These are phyloP conservation scores for Lichtheimia ornata DNA, from an alignment of 371 early-diverging fungal genomes.

Conservation along the genomic window DNA sequence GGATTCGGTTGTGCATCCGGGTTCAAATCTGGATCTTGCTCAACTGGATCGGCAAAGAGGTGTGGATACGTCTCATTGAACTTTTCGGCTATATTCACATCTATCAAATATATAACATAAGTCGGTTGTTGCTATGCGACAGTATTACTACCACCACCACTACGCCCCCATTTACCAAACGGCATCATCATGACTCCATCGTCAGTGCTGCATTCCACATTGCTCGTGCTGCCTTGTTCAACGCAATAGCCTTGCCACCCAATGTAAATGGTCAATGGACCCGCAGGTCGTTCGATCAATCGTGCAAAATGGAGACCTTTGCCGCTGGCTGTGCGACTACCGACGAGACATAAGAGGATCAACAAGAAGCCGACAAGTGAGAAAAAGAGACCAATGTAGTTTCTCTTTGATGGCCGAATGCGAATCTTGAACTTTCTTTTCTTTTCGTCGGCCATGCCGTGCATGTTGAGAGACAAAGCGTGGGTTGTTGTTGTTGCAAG, in stretches of 20 bases:
- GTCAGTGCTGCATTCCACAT: slow-evolving; percentile 22
- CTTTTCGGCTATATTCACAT: slow-evolving; percentile 23
- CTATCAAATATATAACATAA: slow-evolving; percentile 9
- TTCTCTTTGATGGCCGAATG: slow-evolving; percentile 22
- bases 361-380: slow-evolving; percentile 36
- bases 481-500: too few species aligned
- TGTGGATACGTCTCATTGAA: slow-evolving; percentile 38
- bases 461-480: neutral
- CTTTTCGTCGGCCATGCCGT: slow-evolving; percentile 13
- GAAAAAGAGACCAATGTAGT: slow-evolving; percentile 32
- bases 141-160: neutral
- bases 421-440: slow-evolving; percentile 16
- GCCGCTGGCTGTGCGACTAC: slow-evolving; percentile 19
- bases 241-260: slow-evolving; percentile 47
- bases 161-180: slow-evolving; percentile 29
- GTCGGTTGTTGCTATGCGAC: neutral
- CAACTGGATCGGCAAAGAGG: slow-evolving; percentile 26
- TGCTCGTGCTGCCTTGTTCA: slow-evolving; percentile 9
- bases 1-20: slow-evolving; percentile 38
- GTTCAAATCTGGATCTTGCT: slow-evolving; percentile 30
- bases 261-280: slow-evolving; percentile 25
- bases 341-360: slow-evolving; percentile 36
- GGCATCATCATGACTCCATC: slow-evolving; percentile 39
- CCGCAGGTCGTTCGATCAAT: slow-evolving; percentile 23
- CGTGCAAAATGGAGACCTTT: slow-evolving; percentile 37